Base-by-base conservation (phyloP, 176 grass and related monocot genomes). In the Cymbopogon citratus region DNA sequence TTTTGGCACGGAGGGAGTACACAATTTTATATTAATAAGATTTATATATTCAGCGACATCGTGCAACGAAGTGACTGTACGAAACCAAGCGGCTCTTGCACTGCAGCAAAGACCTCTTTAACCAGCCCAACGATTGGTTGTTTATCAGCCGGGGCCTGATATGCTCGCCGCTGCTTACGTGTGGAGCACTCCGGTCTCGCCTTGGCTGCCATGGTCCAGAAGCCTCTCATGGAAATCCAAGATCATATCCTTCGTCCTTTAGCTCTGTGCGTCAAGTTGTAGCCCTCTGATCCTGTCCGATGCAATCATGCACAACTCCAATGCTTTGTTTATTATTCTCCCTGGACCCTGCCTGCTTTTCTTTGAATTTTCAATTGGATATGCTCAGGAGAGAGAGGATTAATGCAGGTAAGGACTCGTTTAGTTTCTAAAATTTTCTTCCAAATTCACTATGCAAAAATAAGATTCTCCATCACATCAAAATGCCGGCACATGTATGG, bases 81-180 rank as follows among this genome's bases (percentile, higher is more conserved):
- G 71, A 48, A 13, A 78, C 52, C 27, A 10, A 18, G 77, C 29
- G n/a, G n/a, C 9, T 6, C 49, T 66, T 29, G 39, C 12, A 11
- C 41, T 51, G 9, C 83, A n/a, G 14, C 83, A 28, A 60, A 18
- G 41, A 52, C 33, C 27, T 12, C 46, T 21, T 52, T 7, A 19
- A 52, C 16, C 49, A 52, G 6, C 16, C 18, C 18, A 54, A 54
- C 18, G 51, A 54, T 52, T 27, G 75, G 86, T 63, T 7, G 67
- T 80, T 80, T 10, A 11, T 83, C 74, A 5, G 24, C 14, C 19
- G 34, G 24, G 48, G 4, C 3, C 3, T 35, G 40, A 33, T 14
- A 43, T 25, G 68, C 68, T 44, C 19, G n/a, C 11, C 33, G 43
- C 12, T n/a, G 66, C 65, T 77, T 60, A 56, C 80, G 80, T 87